A percentile compares a stretch with the other conserved stretches of the same genome.
phyloP scores from a whole-genome alignment of 2,329 filamentous ascomycete genomes.

The Colletotrichum godetiae region DNA sequence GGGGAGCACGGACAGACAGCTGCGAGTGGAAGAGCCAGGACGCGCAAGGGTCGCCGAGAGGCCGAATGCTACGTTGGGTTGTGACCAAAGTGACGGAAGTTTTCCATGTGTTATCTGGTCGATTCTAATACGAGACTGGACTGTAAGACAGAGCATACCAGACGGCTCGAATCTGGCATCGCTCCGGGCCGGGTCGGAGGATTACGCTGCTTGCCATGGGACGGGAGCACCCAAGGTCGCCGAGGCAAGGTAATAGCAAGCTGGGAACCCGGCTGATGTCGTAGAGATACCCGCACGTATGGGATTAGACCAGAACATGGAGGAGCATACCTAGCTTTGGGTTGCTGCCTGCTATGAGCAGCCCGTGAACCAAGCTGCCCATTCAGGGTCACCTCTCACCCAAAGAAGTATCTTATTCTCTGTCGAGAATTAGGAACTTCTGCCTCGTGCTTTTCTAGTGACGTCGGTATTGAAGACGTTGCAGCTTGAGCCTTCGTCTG shows the following conservation, averaged over 20 bases:
- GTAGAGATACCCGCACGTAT: not conserved
- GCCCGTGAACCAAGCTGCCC: not conserved
- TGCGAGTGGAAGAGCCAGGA: slow-evolving; percentile 26
- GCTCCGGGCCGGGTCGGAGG: not conserved
- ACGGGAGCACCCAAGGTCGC: not conserved
- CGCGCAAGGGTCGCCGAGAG: slow-evolving; percentile 24
- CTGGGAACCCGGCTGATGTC: not conserved
- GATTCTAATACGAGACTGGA: not conserved
- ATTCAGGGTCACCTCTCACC: not conserved
- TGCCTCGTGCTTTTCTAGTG: not conserved
- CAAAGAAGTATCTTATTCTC: not conserved
- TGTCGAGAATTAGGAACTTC: not conserved
- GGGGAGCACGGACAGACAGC: slow-evolving; percentile 30
- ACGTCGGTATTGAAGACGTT: not conserved
- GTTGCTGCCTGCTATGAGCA: not conserved
- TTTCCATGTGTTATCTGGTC: not conserved
- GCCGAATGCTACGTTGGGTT: slow-evolving; percentile 24
- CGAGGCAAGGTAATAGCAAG: not conserved
- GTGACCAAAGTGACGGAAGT: not conserved
- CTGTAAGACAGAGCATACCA: not conserved
- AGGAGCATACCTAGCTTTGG: not conserved
- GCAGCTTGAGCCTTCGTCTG: not conserved
- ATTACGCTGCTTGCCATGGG: not conserved
- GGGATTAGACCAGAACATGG: not conserved
- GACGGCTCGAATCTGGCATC: not conserved